Evolutionary conservation across 2,329 filamentous ascomycete species (phyloP).

Genomic region (Penicillium sclerotiorum): DNA sequence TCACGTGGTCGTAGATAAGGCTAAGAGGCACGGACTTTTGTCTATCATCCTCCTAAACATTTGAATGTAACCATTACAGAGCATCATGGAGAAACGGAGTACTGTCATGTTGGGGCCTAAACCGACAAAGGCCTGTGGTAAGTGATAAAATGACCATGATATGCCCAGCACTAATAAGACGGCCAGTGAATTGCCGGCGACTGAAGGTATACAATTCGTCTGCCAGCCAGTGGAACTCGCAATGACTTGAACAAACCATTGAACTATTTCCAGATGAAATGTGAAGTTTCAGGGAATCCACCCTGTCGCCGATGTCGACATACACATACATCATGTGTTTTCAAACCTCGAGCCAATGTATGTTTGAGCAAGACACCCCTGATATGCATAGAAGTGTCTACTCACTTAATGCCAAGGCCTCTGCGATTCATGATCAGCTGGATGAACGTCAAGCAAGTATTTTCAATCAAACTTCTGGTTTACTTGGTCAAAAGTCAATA

Average conservation of each 20-base stretch:
- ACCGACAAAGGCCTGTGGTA: constrained; percentile 36
- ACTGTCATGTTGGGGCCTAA: constrained; percentile 26
- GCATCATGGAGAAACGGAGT: constrained; percentile 24
- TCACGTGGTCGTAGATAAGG: constrained; percentile 19
- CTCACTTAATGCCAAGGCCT: constrained; percentile 21
- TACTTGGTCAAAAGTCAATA: constrained; percentile 22
- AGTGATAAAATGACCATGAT: constrained; percentile 8
- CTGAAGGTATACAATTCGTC: constrained; percentile 25
- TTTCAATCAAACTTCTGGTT: constrained; percentile 3
- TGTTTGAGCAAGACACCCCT: constrained; percentile 1
- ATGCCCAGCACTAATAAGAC: constrained; percentile 8
- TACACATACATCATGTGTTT: constrained; percentile 26
- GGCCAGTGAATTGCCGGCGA: constrained; percentile 34
- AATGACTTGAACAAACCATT: neutral
- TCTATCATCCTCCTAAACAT: neutral
- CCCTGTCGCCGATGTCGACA: constrained; percentile 33
- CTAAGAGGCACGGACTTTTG: neutral
- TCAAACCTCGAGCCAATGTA: constrained; percentile 36
- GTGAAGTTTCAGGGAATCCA: constrained; percentile 30
- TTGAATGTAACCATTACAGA: constrained; percentile 5
- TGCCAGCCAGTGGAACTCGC: too few species aligned
- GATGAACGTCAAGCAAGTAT: constrained; percentile 12
- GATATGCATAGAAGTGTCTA: neutral
- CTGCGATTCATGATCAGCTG: constrained; percentile 24
- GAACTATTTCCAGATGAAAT: constrained; percentile 29